phyloP scores from a whole-genome alignment of 2,329 filamentous ascomycete genomes.

The Sclerotinia minor region DNA sequence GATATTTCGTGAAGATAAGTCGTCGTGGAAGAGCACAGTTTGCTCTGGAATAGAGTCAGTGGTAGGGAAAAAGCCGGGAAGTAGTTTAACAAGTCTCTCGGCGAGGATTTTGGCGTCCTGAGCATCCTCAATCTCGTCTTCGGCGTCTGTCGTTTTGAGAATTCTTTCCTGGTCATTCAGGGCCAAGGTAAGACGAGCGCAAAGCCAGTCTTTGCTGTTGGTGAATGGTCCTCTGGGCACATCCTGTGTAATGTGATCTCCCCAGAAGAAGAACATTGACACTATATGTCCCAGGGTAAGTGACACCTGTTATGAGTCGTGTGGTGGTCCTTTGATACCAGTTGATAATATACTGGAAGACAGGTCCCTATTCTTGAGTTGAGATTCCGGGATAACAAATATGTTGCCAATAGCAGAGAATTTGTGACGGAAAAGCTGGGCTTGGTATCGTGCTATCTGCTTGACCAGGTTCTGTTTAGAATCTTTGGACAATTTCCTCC shows the following conservation, averaged over 20 bases:
- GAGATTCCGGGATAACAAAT: neutral
- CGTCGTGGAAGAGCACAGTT: conserved; percentile 44
- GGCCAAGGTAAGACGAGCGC: conserved; percentile 1
- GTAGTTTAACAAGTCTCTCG: conserved; percentile 38
- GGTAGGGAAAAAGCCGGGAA: conserved; percentile 42
- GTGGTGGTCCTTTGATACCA: neutral
- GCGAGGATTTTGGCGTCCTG: conserved; percentile 36
- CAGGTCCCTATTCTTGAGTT: neutral
- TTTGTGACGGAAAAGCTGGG: conserved; percentile 35
- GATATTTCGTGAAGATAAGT: conserved; percentile 46
- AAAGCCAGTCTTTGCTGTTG: conserved; percentile 21
- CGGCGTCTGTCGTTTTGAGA: conserved; percentile 12
- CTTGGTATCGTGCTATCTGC: conserved; percentile 40
- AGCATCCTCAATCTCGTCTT: conserved; percentile 42
- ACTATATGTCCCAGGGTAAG: conserved; percentile 6
- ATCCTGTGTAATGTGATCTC: conserved; percentile 18
- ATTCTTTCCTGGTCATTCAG: conserved; percentile 19
- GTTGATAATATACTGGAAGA: neutral
- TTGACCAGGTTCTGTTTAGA: conserved; percentile 42
- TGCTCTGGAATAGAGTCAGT: conserved; percentile 34
- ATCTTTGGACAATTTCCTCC: conserved; percentile 41
- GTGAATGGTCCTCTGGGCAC: conserved; percentile 21
- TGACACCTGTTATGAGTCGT: neutral
- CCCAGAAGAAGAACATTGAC: neutral
- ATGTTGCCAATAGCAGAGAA: conserved; percentile 11